Percentiles rank a stretch among this genome's conserved stretches.
These are phyloP conservation scores for Acanthochlamys bracteata DNA, from an alignment of 106 monocot species.

Conservation along the genomic window DNA sequence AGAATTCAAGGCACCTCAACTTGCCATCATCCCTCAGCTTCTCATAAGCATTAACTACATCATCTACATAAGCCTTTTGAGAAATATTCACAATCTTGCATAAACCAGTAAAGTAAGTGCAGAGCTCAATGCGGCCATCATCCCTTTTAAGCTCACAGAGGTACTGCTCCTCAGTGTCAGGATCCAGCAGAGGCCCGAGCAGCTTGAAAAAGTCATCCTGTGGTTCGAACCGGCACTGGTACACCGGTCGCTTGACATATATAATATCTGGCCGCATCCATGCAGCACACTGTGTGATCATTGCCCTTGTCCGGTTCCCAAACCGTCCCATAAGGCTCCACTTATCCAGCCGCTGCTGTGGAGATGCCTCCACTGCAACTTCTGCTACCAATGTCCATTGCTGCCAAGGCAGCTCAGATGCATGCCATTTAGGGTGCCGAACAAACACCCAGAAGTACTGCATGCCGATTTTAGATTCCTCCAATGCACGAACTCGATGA, in stretches of 20 bases:
- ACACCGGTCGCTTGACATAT: conserved; percentile 77
- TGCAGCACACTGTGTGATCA: conserved; percentile 83
- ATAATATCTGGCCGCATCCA: conserved; percentile 90
- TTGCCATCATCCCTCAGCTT: conserved; percentile 70
- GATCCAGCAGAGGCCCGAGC: conserved; percentile 73
- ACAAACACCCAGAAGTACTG: conserved; percentile 90
- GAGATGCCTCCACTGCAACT: conserved; percentile 51
- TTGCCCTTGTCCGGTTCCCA: conserved; percentile 52
- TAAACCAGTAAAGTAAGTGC: conserved; percentile 76
- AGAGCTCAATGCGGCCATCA: conserved; percentile 33
- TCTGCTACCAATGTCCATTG: conserved; percentile 90
- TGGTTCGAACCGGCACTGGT: conserved; percentile 92
- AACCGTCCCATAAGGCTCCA: conserved; percentile 87
- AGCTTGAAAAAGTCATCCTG: conserved; percentile 72
- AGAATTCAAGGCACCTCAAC: conserved; percentile 65
- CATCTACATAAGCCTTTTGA: conserved; percentile 89
- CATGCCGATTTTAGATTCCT: conserved; percentile 26
- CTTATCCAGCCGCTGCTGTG: conserved; percentile 63
- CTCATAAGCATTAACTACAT: conserved; percentile 81
- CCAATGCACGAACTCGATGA: conserved; percentile 29
- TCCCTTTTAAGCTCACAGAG: conserved; percentile 33
- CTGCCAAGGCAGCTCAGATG: conserved; percentile 59
- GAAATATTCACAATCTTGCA: conserved; percentile 65
- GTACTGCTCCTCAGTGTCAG: conserved; percentile 55
- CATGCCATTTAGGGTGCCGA: conserved; percentile 77